Base-by-base conservation (phyloP, 306 rosid genomes). In the Gastrolobium bilobum region DNA sequence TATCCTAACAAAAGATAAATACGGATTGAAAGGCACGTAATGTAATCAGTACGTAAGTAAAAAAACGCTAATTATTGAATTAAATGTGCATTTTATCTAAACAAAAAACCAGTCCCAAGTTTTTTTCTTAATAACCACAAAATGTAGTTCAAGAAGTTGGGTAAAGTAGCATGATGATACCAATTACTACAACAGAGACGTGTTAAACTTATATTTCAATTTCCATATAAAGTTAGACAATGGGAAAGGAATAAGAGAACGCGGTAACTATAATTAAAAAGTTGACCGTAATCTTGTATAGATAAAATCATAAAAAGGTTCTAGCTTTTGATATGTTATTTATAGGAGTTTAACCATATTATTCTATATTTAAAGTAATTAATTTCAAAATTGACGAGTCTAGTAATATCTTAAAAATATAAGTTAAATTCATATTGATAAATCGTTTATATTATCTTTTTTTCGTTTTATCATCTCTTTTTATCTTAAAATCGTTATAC, bases 241-340 rank as follows among this genome's bases (percentile, higher is more conserved):
- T 38, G n/a, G 2, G 34, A 9, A 47, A 34, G 2, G 62, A 39
- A 10, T 39, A 50, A 4, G 10, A 5, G 53, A 75, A 75, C 30
- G 5, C 6, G 57, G 34, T 60, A 46, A 74, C 46, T 58, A 10
- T 30, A 13, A 59, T 30, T 20, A 61, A 59, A 74, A 9, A 26
- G 33, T 44, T 74, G 11, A 74, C 20, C 20, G 13, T 39, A 73
- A 30, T n/a, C 39, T 44, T 67, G 48, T 43, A 64, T 61, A 61
- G 26, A 34, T 5, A 9, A 33, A 35, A 20, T 20, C 26, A 20
- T 20, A 0, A 20, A 35, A 60, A 35, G 44, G 10, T 35, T 33
- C 26, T 46, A 37, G 31, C 33, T 62, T 6, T 37, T 62, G 68
- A 62, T 46, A 62, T 26, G 43, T 34, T 60, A 10, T 60, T 34